Conservation (phyloP, 2,329 filamentous ascomycete species). For the Sclerotinia nivalis region DNA sequence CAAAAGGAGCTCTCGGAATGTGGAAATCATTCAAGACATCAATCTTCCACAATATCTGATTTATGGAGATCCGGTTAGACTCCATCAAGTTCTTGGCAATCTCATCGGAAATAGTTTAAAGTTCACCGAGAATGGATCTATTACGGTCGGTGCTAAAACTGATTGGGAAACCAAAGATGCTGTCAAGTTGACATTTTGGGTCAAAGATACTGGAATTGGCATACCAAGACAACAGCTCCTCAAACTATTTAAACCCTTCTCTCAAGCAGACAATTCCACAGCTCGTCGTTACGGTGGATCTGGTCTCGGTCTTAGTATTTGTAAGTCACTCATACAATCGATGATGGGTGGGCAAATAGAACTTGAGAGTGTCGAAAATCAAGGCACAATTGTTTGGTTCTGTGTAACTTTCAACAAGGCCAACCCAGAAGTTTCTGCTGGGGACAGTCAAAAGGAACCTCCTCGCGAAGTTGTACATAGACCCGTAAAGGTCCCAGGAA, state of each 20-base stretch:
- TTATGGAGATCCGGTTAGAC: slow-evolving; percentile 65
- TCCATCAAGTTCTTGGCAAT: slow-evolving; percentile 74
- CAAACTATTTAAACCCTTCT: slow-evolving; percentile 89
- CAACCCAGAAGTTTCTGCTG: slow-evolving; percentile 58
- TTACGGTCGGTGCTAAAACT: slow-evolving; percentile 77
- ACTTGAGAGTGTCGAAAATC: slow-evolving; percentile 72
- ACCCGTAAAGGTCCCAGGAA: slow-evolving; percentile 46
- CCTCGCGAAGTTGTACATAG: slow-evolving; percentile 45
- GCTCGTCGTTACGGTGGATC: slow-evolving; percentile 90
- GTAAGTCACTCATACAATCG: slow-evolving; percentile 89
- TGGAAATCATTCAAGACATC: slow-evolving; percentile 69
- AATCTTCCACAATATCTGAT: slow-evolving; percentile 67
- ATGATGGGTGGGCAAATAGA: slow-evolving; percentile 87
- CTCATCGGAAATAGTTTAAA: slow-evolving; percentile 92
- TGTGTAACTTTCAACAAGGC: slow-evolving; percentile 85
- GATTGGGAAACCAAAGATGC: slow-evolving; percentile 69
- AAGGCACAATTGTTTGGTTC: slow-evolving; percentile 75
- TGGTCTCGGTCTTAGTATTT: slow-evolving; percentile 87
- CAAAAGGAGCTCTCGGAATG: slow-evolving; percentile 61
- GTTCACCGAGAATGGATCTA: slow-evolving; percentile 83
- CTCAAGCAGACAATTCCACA: slow-evolving; percentile 87
- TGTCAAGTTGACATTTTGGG: slow-evolving; percentile 79
- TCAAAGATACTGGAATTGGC: slow-evolving; percentile 87
- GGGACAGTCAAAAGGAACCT: slow-evolving; percentile 50
- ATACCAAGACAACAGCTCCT: slow-evolving; percentile 80